Conservation (phyloP, 2,329 filamentous ascomycete species). For the Trichoderma citrinoviride region DNA sequence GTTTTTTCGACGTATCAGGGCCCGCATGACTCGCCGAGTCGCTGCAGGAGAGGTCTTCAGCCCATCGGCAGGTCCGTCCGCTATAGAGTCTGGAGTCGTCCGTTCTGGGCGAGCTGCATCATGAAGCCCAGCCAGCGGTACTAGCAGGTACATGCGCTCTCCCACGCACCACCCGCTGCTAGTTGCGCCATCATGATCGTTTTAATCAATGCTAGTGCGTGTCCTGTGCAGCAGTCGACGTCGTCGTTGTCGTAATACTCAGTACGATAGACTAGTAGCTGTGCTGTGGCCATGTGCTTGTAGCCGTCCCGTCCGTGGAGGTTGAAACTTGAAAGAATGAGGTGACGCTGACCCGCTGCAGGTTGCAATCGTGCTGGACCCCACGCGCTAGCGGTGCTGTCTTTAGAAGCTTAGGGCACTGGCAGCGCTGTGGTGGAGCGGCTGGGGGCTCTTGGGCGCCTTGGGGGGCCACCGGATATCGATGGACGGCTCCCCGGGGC, state of each 20-base stretch:
- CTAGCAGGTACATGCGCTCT: no score
- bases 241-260: no score
- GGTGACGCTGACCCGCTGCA: background rate
- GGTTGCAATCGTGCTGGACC: background rate
- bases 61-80: background rate
- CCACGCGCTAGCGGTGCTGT: background rate
- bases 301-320: no score
- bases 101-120: background rate
- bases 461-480: background rate
- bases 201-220: no score
- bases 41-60: background rate
- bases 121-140: no score
- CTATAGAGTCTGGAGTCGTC: background rate
- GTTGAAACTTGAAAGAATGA: no score
- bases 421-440: background rate
- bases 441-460: background rate
- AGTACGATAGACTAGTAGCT: no score
- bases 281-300: no score
- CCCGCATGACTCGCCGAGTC: background rate
- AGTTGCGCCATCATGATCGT: no score
- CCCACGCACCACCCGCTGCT: no score
- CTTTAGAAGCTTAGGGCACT: background rate
- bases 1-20: background rate
- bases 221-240: no score
- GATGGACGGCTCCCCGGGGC: slow-evolving; percentile 4